Evolutionary conservation across 176 grass and related monocot species (phyloP).

Genomic region (Themeda triandra): DNA sequence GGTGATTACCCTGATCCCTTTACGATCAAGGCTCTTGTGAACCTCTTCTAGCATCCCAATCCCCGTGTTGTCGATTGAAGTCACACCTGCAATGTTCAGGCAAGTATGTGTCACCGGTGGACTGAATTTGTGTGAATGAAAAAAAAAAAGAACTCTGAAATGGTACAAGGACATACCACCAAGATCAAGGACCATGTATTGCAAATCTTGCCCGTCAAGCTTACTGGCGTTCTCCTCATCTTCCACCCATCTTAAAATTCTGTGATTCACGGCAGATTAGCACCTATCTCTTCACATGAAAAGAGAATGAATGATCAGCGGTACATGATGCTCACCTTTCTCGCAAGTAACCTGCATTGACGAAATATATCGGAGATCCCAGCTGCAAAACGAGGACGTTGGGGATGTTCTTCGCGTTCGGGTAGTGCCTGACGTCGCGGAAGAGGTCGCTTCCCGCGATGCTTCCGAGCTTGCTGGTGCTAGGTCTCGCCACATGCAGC

Average conservation of each 20-base stretch:
- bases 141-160: neutral
- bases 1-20: slow-evolving; percentile 53
- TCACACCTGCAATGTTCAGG: slow-evolving; percentile 53
- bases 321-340: slow-evolving; percentile 47
- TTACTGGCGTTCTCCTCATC: slow-evolving; percentile 46
- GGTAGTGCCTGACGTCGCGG: slow-evolving; percentile 68
- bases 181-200: slow-evolving; percentile 66
- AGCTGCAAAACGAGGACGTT: slow-evolving; percentile 65
- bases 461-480: slow-evolving; percentile 73
- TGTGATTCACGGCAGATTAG: slow-evolving; percentile 23
- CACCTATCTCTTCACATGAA: neutral
- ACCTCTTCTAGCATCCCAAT: slow-evolving; percentile 71
- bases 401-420: slow-evolving; percentile 40
- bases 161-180: slow-evolving; percentile 40
- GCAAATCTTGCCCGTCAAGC: slow-evolving; percentile 49
- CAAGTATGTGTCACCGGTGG: neutral
- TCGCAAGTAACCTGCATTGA: slow-evolving; percentile 71
- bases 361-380: slow-evolving; percentile 78
- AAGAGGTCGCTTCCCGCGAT: slow-evolving; percentile 60
- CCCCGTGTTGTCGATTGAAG: slow-evolving; percentile 77
- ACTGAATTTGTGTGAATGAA: neutral
- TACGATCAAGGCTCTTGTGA: slow-evolving; percentile 54
- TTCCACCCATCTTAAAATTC: slow-evolving; percentile 92
- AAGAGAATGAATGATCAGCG: neutral
- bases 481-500: slow-evolving; percentile 75